Percentiles rank a stretch among this genome's conserved stretches.
Evolutionary conservation across 148 eudicot species (phyloP).

Genomic region (Diospyros kaki): DNA sequence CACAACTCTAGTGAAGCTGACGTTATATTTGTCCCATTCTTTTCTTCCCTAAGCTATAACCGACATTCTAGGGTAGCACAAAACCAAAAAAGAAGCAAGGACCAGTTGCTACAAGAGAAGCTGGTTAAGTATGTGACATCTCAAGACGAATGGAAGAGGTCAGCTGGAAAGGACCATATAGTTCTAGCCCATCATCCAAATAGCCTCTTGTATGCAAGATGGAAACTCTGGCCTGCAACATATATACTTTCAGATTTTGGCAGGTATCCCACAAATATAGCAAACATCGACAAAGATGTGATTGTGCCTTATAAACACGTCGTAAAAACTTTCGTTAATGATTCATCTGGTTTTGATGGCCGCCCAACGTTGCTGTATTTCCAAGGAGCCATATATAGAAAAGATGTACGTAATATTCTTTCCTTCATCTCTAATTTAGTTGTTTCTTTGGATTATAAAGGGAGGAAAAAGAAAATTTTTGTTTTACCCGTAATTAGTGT

Average conservation of each 20-base stretch:
- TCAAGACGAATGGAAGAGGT: conserved; percentile 64
- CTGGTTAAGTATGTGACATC: conserved; percentile 52
- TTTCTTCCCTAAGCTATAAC: conserved; percentile 81
- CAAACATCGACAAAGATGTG: conserved; percentile 74
- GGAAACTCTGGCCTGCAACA: conserved; percentile 54
- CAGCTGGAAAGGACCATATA: conserved; percentile 62
- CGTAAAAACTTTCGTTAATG: conserved; percentile 37
- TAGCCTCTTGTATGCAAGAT: conserved; percentile 62
- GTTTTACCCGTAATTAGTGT: too few species aligned
- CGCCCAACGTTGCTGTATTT: conserved; percentile 69
- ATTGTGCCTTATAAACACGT: conserved; percentile 91
- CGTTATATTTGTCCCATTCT: conserved; percentile 76
- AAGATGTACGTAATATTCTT: conserved; percentile 57
- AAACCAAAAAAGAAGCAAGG: conserved; percentile 37
- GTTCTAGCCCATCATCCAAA: conserved; percentile 91
- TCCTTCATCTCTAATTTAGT: too few species aligned
- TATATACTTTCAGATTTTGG: conserved; percentile 84
- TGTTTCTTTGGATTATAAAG: too few species aligned
- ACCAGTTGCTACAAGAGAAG: conserved; percentile 52
- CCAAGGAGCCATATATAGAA: conserved; percentile 88
- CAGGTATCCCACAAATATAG: conserved; percentile 57
- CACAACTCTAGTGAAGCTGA: conserved; percentile 59
- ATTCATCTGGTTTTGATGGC: conserved; percentile 47
- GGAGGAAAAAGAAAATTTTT: too few species aligned
- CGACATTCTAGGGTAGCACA: conserved; percentile 53